phyloP scores from a whole-genome alignment of 176 grass and related monocot genomes.

The Carex myosuroides region DNA sequence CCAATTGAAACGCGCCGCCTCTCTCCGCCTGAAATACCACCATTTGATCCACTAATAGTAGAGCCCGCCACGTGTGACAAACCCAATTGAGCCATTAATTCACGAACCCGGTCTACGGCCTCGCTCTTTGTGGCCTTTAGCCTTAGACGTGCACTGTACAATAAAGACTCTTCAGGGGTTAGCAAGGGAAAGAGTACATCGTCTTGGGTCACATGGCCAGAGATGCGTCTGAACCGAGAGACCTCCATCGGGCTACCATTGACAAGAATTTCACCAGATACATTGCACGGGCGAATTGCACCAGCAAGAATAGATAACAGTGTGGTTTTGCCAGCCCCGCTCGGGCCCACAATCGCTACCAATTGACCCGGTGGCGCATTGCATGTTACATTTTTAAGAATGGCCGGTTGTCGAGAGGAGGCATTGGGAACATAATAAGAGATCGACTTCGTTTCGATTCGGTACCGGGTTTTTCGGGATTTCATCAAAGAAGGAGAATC shows the following conservation, averaged over 20 bases:
- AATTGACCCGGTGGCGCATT: slow-evolving; percentile 56
- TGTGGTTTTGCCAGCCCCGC: slow-evolving; percentile 84
- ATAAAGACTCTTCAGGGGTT: slow-evolving; percentile 83
- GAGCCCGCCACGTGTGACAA: slow-evolving; percentile 49
- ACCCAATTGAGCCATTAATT: slow-evolving; percentile 61
- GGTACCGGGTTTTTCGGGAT: slow-evolving; percentile 41
- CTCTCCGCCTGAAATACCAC: slow-evolving; percentile 67
- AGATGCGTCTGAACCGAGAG: slow-evolving; percentile 56
- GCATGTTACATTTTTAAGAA: slow-evolving; percentile 62
- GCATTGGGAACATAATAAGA: slow-evolving; percentile 47
- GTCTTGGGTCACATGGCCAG: slow-evolving; percentile 82
- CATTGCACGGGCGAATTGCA: slow-evolving; percentile 32
- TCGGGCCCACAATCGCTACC: slow-evolving; percentile 77
- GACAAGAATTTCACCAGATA: slow-evolving; percentile 49
- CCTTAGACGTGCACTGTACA: slow-evolving; percentile 69
- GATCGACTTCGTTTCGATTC: slow-evolving; percentile 53
- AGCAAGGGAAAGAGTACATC: slow-evolving; percentile 86
- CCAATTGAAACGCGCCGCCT: slow-evolving; percentile 75
- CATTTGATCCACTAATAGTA: slow-evolving; percentile 22
- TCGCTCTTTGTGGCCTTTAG: slow-evolving; percentile 18
- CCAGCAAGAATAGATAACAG: slow-evolving; percentile 79
- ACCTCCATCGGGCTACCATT: slow-evolving; percentile 59
- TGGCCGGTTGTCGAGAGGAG: not conserved
- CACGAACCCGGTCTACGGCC: slow-evolving; percentile 12
- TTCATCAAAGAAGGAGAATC: slow-evolving; percentile 16